Base-by-base conservation (phyloP, 2,329 filamentous ascomycete species). In the Amylocarpus encephaloides region DNA sequence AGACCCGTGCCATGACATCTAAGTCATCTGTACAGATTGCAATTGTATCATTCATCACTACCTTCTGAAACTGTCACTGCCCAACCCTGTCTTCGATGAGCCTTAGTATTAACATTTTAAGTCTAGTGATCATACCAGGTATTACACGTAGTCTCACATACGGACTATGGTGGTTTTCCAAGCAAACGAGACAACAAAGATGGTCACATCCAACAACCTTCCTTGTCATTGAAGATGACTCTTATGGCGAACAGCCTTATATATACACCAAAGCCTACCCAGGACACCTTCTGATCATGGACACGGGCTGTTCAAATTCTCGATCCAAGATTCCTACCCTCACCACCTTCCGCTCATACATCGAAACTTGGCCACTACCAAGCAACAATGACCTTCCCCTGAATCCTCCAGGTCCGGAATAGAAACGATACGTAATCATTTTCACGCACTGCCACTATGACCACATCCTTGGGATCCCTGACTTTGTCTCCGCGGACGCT, bases 401-500 rank as follows among this genome's bases (percentile, higher is more conserved):
- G 5, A 75, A 75, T 43, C 63, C 65, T 2, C 49, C 49, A 3
- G 63, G 62, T 1, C 22, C 40, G 6, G 7, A 7, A 5, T 35
- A 40, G 7, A 67, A 62, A 48, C 29, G 42, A 48, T 75, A 75
- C 53, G 55, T 68, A 6, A 66, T 75, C 13, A 66, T 75, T 41
- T 68, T 67, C 55, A 70, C 69, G 1, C 73, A 75, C 54, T 75
- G 73, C 54, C 73, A 76, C 51, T 74, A 69, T 54, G 73, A 75
- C 43, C 67, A 69, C 43, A 68, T 68, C 33, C 57, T 61, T 16
- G 61, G 62, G n/a, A 57, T 64, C 10, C 48, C 59, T 6, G 49
- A 57, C 11, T 64, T 64, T 34, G 44, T 57, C 1, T 46, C 53
- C 4, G 32, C 56, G 42, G 46, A 52, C 1, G 57, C 61, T 26